A percentile compares a stretch with the other conserved stretches of the same genome.
These are phyloP conservation scores for Stylonectria norvegica DNA, from an alignment of 2,329 filamentous ascomycete species.

Conservation along the genomic window DNA sequence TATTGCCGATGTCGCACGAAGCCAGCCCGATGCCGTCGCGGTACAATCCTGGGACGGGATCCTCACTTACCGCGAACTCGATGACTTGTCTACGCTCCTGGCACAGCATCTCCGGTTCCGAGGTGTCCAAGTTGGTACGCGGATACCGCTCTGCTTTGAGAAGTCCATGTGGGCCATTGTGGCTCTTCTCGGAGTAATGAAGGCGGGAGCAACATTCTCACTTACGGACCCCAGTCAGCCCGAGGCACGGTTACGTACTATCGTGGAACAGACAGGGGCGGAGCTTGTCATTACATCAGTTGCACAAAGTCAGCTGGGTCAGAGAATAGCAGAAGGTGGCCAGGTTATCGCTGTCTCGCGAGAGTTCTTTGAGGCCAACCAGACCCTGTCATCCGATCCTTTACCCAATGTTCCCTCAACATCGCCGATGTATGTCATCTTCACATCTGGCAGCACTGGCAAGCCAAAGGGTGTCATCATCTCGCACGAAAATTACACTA, in stretches of 20 bases:
- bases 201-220: constrained; percentile 46
- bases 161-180: constrained; percentile 47
- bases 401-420: constrained; percentile 38
- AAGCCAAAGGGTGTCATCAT: constrained; percentile 59
- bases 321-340: constrained; percentile 34
- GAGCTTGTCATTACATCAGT: constrained; percentile 40
- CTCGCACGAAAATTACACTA: constrained; percentile 44
- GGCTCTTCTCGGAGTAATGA: constrained; percentile 46
- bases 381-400: constrained; percentile 9
- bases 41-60: constrained; percentile 50
- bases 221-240: constrained; percentile 47
- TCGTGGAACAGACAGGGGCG: constrained; percentile 42
- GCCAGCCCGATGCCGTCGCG: constrained; percentile 39
- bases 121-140: constrained; percentile 38
- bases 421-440: constrained; percentile 52
- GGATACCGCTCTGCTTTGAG: constrained; percentile 50
- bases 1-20: constrained; percentile 37
- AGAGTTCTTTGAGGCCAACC: constrained; percentile 23
- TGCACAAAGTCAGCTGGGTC: constrained; percentile 36
- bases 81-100: constrained; percentile 39
- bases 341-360: constrained; percentile 34
- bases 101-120: constrained; percentile 37
- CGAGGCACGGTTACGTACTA: constrained; percentile 41
- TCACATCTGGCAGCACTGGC: constrained; percentile 62
- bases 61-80: constrained; percentile 45